Conservation (phyloP, 2,329 filamentous ascomycete species). For the Beauveria sp. region DNA sequence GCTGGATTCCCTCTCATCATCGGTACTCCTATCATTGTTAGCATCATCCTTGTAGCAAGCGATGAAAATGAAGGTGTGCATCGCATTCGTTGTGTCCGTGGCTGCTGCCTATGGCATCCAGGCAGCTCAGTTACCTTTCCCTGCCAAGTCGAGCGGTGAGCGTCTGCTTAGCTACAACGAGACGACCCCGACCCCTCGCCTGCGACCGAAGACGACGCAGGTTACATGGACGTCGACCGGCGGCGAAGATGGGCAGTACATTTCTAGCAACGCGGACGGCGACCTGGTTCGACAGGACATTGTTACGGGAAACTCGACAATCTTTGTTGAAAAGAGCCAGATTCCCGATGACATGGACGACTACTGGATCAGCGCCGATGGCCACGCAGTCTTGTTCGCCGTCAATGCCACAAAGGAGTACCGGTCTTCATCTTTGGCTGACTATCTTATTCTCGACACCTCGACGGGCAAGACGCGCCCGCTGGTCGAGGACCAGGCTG, state of each 20-base stretch:
- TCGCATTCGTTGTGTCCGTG: background rate
- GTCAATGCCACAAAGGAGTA: constrained; percentile 63
- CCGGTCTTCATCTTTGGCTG: constrained; percentile 58
- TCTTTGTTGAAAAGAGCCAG: constrained; percentile 50
- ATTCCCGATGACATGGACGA: constrained; percentile 47
- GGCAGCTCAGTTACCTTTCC: background rate
- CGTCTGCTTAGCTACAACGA: constrained; percentile 54
- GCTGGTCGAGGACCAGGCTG: constrained; percentile 50
- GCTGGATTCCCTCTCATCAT: background rate
- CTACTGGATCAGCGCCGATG: constrained; percentile 55
- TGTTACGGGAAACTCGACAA: constrained; percentile 42
- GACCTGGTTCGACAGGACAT: constrained; percentile 56
- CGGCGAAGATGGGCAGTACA: constrained; percentile 54
- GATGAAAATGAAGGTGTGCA: background rate
- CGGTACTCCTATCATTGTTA: too few relatives aligned
- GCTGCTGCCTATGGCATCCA: background rate
- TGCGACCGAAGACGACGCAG: constrained; percentile 38
- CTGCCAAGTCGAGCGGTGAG: constrained; percentile 45
- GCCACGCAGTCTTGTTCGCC: constrained; percentile 51
- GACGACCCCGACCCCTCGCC: constrained; percentile 39
- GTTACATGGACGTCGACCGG: constrained; percentile 48
- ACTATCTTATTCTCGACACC: constrained; percentile 58
- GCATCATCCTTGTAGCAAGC: too few relatives aligned
- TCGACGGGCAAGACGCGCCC: constrained; percentile 46
- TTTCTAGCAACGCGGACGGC: constrained; percentile 41